These are phyloP conservation scores for Penicillium soppii DNA, from an alignment of 495 filamentous ascomycete genomes.

Conservation along the genomic window DNA sequence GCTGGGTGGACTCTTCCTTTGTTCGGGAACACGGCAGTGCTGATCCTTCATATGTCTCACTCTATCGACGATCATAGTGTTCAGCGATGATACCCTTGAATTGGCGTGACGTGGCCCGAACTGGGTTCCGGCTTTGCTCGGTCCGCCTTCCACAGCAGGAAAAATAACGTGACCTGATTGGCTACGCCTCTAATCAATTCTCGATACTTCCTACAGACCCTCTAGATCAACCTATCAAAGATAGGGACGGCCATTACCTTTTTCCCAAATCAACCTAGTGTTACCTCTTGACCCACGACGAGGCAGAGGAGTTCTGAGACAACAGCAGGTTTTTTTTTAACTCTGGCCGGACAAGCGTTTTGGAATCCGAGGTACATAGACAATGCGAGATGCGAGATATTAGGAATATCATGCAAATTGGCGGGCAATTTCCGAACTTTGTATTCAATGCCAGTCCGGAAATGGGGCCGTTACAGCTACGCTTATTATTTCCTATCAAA, in stretches of 20 bases:
- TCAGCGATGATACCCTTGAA: not conserved
- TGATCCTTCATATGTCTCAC: constrained; percentile 16
- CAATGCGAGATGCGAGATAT: not conserved
- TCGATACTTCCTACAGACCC: not conserved
- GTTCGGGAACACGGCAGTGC: not conserved
- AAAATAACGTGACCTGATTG: not conserved
- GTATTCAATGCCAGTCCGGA: not conserved
- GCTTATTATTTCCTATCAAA: not conserved
- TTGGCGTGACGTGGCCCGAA: constrained; percentile 4
- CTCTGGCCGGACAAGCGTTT: not conserved
- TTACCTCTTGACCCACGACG: not conserved
- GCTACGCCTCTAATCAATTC: not conserved
- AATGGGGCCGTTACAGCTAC: not conserved
- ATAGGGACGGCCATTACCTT: not conserved
- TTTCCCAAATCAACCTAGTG: not conserved
- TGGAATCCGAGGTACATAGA: not conserved
- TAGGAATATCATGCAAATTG: not conserved
- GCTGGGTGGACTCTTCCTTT: not conserved
- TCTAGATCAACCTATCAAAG: not conserved
- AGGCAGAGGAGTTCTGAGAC: not conserved
- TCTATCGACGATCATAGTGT: constrained; percentile 5
- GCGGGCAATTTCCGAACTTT: not conserved
- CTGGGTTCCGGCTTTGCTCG: not conserved
- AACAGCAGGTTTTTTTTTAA: not conserved
- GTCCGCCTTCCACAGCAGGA: not conserved